Evolutionary conservation across 2,329 filamentous ascomycete species (phyloP).

Genomic region (Cordyceps cateniannulata): DNA sequence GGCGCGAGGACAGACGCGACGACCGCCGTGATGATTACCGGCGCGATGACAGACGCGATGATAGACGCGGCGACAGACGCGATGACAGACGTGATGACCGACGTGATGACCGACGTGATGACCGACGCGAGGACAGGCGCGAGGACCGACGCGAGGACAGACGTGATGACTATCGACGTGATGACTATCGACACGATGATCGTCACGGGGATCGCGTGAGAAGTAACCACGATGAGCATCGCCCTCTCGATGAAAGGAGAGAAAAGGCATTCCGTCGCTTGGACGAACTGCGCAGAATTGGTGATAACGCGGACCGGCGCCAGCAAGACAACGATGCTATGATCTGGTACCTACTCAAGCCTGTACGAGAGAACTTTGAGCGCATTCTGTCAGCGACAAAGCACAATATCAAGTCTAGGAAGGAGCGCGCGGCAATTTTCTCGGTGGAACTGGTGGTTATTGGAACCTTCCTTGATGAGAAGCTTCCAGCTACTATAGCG

Average conservation of each 20-base stretch:
- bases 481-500: conserved; percentile 34
- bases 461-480: conserved; percentile 53
- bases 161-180: conserved; percentile 16
- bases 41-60: conserved; percentile 19
- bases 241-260: conserved; percentile 33
- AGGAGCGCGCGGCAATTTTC: conserved; percentile 55
- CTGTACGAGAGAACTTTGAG: conserved; percentile 54
- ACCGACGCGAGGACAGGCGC: conserved; percentile 21
- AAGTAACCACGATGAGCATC: conserved; percentile 21
- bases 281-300: conserved; percentile 38
- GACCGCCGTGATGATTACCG: conserved; percentile 15
- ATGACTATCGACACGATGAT: conserved; percentile 13
- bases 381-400: conserved; percentile 55
- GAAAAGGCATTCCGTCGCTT: conserved; percentile 34
- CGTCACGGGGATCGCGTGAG: conserved; percentile 18
- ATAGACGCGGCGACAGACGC: conserved; percentile 20
- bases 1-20: conserved; percentile 18
- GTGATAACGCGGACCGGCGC: conserved; percentile 44
- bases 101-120: conserved; percentile 21
- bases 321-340: conserved; percentile 39
- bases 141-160: conserved; percentile 15
- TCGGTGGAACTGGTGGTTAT: conserved; percentile 55
- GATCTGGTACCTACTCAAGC: conserved; percentile 47
- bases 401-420: conserved; percentile 55
- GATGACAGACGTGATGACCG: conserved; percentile 20